phyloP scores from a whole-genome alignment of 306 rosid genomes.

The Gynostemma pentaphyllum region DNA sequence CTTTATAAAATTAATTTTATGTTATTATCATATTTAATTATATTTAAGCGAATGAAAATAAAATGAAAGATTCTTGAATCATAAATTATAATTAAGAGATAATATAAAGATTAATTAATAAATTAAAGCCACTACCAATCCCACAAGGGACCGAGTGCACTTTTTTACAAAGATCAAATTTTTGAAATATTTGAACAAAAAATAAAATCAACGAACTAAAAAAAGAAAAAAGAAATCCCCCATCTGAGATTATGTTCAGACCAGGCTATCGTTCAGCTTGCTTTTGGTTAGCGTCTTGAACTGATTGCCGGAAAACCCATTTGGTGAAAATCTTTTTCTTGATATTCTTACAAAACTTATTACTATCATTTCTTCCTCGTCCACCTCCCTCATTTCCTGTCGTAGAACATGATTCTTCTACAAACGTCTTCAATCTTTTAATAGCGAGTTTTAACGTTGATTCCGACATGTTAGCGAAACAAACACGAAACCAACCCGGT shows the following conservation, averaged over 20 bases:
- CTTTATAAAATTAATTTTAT: background rate
- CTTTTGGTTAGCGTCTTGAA: conserved; percentile 8
- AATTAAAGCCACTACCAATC: conserved; percentile 15
- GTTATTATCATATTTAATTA: background rate
- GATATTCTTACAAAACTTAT: conserved; percentile 3
- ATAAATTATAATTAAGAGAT: background rate
- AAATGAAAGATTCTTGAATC: background rate
- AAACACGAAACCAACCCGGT: conserved; percentile 83
- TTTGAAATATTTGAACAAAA: background rate
- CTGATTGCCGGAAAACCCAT: conserved; percentile 18
- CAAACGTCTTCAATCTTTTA: conserved; percentile 9
- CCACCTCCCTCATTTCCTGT: too few relatives aligned
- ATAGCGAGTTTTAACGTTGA: conserved; percentile 23
- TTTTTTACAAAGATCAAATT: background rate
- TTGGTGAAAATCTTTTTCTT: conserved; percentile 10
- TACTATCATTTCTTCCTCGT: background rate
- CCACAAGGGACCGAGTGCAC: conserved; percentile 17
- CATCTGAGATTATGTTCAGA: conserved; percentile 6
- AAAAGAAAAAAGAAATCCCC: background rate
- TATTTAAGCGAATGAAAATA: too few relatives aligned
- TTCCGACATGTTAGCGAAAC: conserved; percentile 69
- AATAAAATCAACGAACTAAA: background rate
- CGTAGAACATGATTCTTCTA: background rate
- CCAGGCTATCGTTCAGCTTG: conserved; percentile 17
- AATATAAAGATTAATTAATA: background rate